These are phyloP conservation scores for Auriscalpium orientale DNA, from an alignment of 768 basidiomycete species.

Conservation along the genomic window DNA sequence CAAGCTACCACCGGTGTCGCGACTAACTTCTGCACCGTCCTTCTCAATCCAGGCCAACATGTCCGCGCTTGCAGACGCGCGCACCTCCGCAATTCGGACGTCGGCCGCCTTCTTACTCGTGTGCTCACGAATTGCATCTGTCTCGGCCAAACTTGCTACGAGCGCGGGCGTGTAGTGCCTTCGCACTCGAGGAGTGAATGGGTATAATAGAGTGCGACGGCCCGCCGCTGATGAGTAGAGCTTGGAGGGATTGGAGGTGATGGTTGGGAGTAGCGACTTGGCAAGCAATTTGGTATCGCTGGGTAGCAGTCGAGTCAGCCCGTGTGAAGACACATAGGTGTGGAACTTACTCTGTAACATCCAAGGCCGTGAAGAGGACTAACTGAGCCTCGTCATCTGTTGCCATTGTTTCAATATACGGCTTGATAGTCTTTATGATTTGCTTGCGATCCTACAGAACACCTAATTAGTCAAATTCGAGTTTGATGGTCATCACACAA, in stretches of 20 bases:
- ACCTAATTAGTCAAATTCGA: background rate
- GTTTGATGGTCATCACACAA: slow-evolving; percentile 1
- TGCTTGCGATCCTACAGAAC: slow-evolving; percentile 73
- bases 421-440: slow-evolving; percentile 82
- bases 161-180: slow-evolving; percentile 85
- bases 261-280: slow-evolving; percentile 70
- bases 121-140: slow-evolving; percentile 53
- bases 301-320: slow-evolving; percentile 1
- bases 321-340: background rate
- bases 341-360: slow-evolving; percentile 72
- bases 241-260: slow-evolving; percentile 49
- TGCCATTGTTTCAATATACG: slow-evolving; percentile 84
- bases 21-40: slow-evolving; percentile 50
- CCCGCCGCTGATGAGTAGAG: slow-evolving; percentile 64
- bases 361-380: slow-evolving; percentile 84
- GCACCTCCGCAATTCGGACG: slow-evolving; percentile 61
- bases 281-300: slow-evolving; percentile 88
- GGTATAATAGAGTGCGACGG: slow-evolving; percentile 75
- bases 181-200: slow-evolving; percentile 73
- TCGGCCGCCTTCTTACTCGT: slow-evolving; percentile 81
- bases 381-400: slow-evolving; percentile 85
- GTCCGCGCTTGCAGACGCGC: slow-evolving; percentile 63
- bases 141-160: slow-evolving; percentile 63
- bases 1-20: slow-evolving; percentile 76
- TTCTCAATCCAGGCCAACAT: slow-evolving; percentile 65